Percentiles rank a stretch among this genome's conserved stretches.
phyloP scores from a whole-genome alignment of 1,284 basidiomycete genomes.

The Marasmius oreades region DNA sequence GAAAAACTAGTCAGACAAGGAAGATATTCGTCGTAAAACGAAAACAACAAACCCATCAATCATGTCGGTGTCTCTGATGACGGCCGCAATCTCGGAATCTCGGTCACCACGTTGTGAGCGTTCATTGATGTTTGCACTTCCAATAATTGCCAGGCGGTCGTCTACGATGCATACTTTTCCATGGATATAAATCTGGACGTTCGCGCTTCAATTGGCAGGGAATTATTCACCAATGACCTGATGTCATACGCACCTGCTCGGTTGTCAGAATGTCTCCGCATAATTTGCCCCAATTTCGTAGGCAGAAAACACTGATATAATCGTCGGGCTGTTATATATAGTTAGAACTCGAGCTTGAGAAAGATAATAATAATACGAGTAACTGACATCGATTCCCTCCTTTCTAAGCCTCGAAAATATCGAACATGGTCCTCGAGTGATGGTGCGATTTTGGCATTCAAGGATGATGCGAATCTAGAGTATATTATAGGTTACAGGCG shows the following conservation, averaged over 20 bases:
- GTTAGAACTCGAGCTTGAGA: constrained; percentile 9
- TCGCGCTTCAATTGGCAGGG: background rate
- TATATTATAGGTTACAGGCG: background rate
- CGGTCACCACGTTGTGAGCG: constrained; percentile 93
- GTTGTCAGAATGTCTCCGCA: constrained; percentile 83
- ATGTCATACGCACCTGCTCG: constrained; percentile 62
- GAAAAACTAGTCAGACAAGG: constrained; percentile 6
- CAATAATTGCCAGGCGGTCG: constrained; percentile 95
- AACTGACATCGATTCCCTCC: constrained; percentile 80
- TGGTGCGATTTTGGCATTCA: constrained; percentile 90
- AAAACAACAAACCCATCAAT: constrained; percentile 67
- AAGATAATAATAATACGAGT: constrained; percentile 4
- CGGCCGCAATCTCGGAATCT: constrained; percentile 91
- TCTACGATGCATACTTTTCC: constrained; percentile 93
- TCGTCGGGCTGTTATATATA: constrained; percentile 72
- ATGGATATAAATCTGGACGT: constrained; percentile 81
- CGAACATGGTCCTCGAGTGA: constrained; percentile 87
- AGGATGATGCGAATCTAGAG: constrained; percentile 84
- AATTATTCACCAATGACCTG: background rate
- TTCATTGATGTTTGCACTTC: constrained; percentile 99
- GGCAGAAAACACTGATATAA: constrained; percentile 89
- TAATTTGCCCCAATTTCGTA: constrained; percentile 94
- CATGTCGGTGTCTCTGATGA: constrained; percentile 97
- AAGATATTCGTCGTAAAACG: background rate
- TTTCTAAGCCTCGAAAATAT: constrained; percentile 87